Base-by-base conservation (phyloP, 768 basidiomycete genomes). In the Candolleomyces aberdarensis region DNA sequence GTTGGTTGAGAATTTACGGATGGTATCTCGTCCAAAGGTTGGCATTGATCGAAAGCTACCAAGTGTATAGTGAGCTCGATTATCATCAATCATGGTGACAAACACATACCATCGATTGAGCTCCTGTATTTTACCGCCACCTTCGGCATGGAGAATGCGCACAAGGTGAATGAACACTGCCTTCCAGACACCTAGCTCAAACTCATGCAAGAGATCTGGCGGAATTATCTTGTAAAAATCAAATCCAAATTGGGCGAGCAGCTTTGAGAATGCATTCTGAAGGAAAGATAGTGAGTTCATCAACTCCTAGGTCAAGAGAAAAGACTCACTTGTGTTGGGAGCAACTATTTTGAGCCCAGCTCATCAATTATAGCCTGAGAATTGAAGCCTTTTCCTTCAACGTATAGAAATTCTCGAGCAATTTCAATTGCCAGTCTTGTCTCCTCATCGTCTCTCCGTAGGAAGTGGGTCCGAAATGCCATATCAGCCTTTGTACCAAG, bases 131-230 rank as follows among this genome's bases (percentile, higher is more conserved):
- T 39, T 14, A 29, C 64, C 61, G 13, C 53, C 26, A 4, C 67
- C 68, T 39, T 63, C 36, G 22, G 69, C 61, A 61, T 69, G 54
- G 0, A 77, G 62, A 11, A 79, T 64, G 0, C 71, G 70, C 9
- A 78, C 60, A 0, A 78, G 64, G 56, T 79, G 79, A 0, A 60
- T 70, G 49, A 77, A 74, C 1, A 75, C 26, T 0, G 67, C 59
- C 59, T 75, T 78, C 75, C 74, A 76, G 3, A 73, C 71, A 3
- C 77, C 77, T 3, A 77, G 64, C 57, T 78, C 76, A 57, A 76
- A 65, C 54, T 78, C 76, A 59, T 78, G 77, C 41, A 78, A 54
- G 8, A 77, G 62, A 49, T 77, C 76, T 0, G 64, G 60, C 0
- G 68, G 68, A 43, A 76, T 69, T 48, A 74, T 67, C 3, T 46